Evolutionary conservation across 805 yeast species (phyloP), one percentile per base, ranked within the genome.

Genomic region (Schwanniomyces pseudopolymorphus): DNA sequence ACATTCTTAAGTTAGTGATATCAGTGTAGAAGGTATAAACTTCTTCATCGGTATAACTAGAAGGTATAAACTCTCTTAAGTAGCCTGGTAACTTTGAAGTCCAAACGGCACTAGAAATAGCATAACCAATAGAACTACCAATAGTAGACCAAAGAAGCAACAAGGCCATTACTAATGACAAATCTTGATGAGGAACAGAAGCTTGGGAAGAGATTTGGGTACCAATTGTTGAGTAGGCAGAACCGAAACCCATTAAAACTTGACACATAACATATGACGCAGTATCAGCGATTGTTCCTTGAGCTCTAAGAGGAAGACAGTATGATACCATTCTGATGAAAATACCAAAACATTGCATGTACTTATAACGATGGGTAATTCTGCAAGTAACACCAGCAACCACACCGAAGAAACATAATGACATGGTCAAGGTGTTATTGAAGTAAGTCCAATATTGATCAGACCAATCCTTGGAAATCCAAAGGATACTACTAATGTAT

Each of bases 151-250:
- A 64, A 40, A 72, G 54, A 14, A 60, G 55, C 33, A 71, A 48
- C 14, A 73, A 40, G 0, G 75, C 59, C 41, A 73, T 66, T 44
- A 67, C 66, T 49, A 66, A 54, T n/a, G 77, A 70, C 46, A 70
- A 60, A 56, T 70, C 74, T 41, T 70, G 71, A 49, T 66, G 70
- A 42, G 72, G 71, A 26, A 73, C 75, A 19, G 75, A 64, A 3
- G 74, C 75, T 52, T 69, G 72, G 1, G 68, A 60, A 5, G 74
- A 67, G 14, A 69, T 63, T 40, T 58, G 60, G 5, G 72, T 56
- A 36, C 70, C 70, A 48, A 69, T 55, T 40, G 61, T 68, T 13
- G 66, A 55, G 42, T 63, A 61, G 31, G 75, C 70, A 53, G 73
- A 77, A 33, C 72, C 77, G 37, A 70, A 61, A 48, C 75, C 70